Conservation (phyloP, 352 stramenopile genomes). For the Thraustotheca clavata region DNA sequence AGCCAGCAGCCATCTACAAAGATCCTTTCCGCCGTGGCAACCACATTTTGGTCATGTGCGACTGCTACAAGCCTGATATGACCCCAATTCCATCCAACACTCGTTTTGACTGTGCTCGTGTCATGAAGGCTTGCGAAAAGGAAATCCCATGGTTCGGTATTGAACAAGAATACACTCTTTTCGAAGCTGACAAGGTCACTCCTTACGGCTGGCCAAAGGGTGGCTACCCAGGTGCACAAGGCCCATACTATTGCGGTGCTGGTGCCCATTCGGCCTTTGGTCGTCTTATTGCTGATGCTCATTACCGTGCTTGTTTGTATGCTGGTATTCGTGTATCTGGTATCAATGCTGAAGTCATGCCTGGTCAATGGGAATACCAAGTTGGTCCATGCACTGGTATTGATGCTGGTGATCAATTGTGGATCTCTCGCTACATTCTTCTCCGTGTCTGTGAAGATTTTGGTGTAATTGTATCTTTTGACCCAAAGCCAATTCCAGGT, state of each 20-base stretch:
- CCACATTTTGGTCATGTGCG: constrained; percentile 96
- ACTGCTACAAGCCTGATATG: constrained; percentile 93
- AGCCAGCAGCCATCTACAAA: constrained; percentile 89
- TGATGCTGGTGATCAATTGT: constrained; percentile 93
- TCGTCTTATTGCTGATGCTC: constrained; percentile 90
- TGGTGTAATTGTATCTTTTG: constrained; percentile 94
- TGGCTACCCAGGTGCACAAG: constrained; percentile 83
- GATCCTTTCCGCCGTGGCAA: constrained; percentile 94
- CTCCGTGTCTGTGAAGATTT: constrained; percentile 96
- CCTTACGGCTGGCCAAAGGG: constrained; percentile 89
- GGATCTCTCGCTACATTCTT: constrained; percentile 96
- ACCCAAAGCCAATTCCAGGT: constrained; percentile 96
- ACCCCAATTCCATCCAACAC: constrained; percentile 90
- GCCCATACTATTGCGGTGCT: constrained; percentile 90
- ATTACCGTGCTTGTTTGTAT: constrained; percentile 94
- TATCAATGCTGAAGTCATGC: constrained; percentile 98
- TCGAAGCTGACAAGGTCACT: constrained; percentile 80
- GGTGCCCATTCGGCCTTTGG: constrained; percentile 95
- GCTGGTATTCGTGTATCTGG: constrained; percentile 93
- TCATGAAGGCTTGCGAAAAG: constrained; percentile 51
- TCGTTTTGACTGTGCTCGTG: constrained; percentile 58
- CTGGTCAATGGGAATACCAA: constrained; percentile 97
- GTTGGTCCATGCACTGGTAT: constrained; percentile 95
- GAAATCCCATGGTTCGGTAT: constrained; percentile 92
- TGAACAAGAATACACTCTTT: constrained; percentile 97